These are phyloP conservation scores for Phyllosticta citribraziliensis DNA, from an alignment of 2,329 filamentous ascomycete species.

Conservation along the genomic window DNA sequence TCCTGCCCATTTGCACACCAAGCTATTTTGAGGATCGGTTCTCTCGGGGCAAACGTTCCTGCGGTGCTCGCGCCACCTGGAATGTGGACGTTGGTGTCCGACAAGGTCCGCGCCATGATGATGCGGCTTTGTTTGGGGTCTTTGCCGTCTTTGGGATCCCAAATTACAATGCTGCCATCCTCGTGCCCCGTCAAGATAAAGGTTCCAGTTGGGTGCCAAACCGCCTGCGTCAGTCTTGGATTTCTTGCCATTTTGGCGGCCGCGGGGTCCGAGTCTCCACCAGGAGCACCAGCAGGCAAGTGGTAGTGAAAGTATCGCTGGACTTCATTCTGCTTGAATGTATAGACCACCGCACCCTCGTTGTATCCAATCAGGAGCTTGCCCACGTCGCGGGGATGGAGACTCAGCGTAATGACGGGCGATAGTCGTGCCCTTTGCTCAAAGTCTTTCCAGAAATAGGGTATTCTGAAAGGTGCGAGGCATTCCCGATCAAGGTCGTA, in stretches of 20 bases:
- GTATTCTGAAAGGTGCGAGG: constrained; percentile 68
- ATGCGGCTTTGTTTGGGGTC: constrained; percentile 81
- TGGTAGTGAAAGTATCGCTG: constrained; percentile 75
- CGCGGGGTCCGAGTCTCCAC: constrained; percentile 59
- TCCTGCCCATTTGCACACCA: constrained; percentile 88
- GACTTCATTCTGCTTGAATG: constrained; percentile 82
- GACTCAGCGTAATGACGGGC: constrained; percentile 64
- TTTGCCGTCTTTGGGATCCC: constrained; percentile 73
- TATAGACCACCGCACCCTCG: constrained; percentile 80
- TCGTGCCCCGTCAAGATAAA: constrained; percentile 82
- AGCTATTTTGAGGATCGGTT: constrained; percentile 66
- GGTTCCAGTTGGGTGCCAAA: constrained; percentile 92
- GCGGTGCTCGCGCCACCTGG: constrained; percentile 40
- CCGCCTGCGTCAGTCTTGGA: constrained; percentile 68
- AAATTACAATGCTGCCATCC: constrained; percentile 85
- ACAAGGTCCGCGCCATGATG: constrained; percentile 72
- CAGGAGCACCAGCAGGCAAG: constrained; percentile 70
- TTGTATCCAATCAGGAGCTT: constrained; percentile 85
- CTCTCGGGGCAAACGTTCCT: constrained; percentile 49
- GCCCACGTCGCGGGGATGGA: constrained; percentile 88
- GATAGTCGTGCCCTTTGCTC: constrained; percentile 57
- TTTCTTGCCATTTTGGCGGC: constrained; percentile 53
- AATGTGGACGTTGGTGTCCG: constrained; percentile 63
- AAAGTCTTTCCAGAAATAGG: constrained; percentile 74
- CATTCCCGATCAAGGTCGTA: constrained; percentile 82